These are phyloP conservation scores for Licmophora abbreviata DNA, from an alignment of 108 stramenopile genomes.

Conservation along the genomic window DNA sequence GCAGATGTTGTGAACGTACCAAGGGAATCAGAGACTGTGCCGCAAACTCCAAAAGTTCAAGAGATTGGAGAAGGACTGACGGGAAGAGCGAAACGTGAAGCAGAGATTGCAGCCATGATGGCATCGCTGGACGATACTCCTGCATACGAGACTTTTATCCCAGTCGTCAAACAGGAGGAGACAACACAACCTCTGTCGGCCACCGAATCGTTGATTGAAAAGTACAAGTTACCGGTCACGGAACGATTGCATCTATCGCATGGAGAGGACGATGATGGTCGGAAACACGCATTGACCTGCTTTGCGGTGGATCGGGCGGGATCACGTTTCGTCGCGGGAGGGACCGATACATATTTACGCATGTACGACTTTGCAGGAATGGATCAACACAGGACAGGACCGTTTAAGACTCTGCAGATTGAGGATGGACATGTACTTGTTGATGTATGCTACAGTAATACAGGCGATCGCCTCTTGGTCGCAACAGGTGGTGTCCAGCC, in stretches of 20 bases:
- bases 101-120: slow-evolving; percentile 82
- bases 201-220: slow-evolving; percentile 9
- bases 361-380: slow-evolving; percentile 87
- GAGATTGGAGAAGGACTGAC: slow-evolving; percentile 24
- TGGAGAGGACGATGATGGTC: background rate
- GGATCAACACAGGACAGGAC: slow-evolving; percentile 23
- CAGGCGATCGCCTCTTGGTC: slow-evolving; percentile 73
- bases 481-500: slow-evolving; percentile 77
- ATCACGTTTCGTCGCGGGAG: slow-evolving; percentile 75
- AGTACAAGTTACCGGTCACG: slow-evolving; percentile 15
- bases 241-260: slow-evolving; percentile 7
- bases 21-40: background rate
- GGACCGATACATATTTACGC: slow-evolving; percentile 53
- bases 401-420: slow-evolving; percentile 27
- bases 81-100: slow-evolving; percentile 63
- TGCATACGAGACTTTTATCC: slow-evolving; percentile 34
- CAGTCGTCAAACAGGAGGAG: background rate
- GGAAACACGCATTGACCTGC: slow-evolving; percentile 6
- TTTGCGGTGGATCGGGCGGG: slow-evolving; percentile 70
- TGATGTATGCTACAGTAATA: slow-evolving; percentile 24
- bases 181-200: background rate
- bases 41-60: background rate
- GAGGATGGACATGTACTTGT: slow-evolving; percentile 46
- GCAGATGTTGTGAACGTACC: too few relatives aligned
- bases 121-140: slow-evolving; percentile 63